Evolutionary conservation across 805 yeast species (phyloP).

Genomic region (Kazachstania psychrophila): DNA sequence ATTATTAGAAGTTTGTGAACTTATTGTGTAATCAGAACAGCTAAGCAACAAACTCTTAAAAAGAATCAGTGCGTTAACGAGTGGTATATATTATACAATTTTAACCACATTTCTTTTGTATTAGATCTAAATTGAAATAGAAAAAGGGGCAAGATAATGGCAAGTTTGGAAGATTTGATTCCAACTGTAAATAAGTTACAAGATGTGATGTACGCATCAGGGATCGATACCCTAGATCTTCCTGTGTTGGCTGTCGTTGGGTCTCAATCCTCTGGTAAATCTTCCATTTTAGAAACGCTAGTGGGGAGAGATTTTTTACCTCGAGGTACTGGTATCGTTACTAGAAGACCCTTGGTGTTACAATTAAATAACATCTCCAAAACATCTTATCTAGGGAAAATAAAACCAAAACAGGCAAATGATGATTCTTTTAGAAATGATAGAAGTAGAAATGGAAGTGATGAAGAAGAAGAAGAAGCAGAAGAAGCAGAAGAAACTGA

Average conservation of each 20-base stretch:
- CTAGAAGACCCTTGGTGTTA: slow-evolving; percentile 84
- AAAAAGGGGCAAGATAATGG: slow-evolving; percentile 13
- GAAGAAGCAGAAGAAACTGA: not conserved
- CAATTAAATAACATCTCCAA: slow-evolving; percentile 60
- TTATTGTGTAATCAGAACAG: too few relatives aligned
- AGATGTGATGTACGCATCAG: slow-evolving; percentile 97
- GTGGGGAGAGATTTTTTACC: slow-evolving; percentile 96
- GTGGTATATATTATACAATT: not conserved
- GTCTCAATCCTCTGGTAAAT: slow-evolving; percentile 92
- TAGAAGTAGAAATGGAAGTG: too few relatives aligned
- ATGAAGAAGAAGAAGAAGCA: slow-evolving; percentile 4
- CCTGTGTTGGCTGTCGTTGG: slow-evolving; percentile 96
- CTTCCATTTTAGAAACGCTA: slow-evolving; percentile 87
- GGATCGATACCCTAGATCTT: slow-evolving; percentile 79
- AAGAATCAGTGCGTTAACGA: too few relatives aligned
- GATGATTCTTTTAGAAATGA: too few relatives aligned
- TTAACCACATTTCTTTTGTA: not conserved
- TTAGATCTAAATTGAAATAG: not conserved
- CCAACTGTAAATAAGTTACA: slow-evolving; percentile 83
- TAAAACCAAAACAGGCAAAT: too few relatives aligned
- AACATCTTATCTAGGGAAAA: not conserved
- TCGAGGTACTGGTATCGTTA: slow-evolving; percentile 94
- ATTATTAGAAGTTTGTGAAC: too few relatives aligned
- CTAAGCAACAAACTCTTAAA: too few relatives aligned
- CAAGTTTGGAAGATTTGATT: slow-evolving; percentile 40